Percentiles rank a stretch among this genome's conserved stretches.
Conservation (phyloP, 176 grass and related monocot species). For the Phoenix dactylifera region DNA sequence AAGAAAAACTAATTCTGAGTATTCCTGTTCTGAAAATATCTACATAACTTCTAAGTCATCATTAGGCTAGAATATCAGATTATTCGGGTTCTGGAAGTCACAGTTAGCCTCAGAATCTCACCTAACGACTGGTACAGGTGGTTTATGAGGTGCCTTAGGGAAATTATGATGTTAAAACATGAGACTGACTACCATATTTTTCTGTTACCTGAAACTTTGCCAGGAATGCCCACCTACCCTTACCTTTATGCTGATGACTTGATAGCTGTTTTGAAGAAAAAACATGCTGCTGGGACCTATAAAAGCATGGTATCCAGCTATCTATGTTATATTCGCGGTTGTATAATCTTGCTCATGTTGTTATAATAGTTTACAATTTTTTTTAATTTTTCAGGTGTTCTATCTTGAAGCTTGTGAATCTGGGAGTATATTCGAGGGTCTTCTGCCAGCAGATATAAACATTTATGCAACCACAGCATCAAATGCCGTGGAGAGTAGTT, state of each 20-base stretch:
- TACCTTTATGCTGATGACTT: conserved; percentile 91
- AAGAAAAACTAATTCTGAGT: too few species aligned
- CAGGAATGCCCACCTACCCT: conserved; percentile 95
- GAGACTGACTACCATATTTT: conserved; percentile 3
- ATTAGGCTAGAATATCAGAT: too few species aligned
- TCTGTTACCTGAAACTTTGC: conserved; percentile 7
- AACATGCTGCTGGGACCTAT: conserved; percentile 80
- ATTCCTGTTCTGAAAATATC: too few species aligned
- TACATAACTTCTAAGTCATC: too few species aligned
- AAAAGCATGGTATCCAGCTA: conserved; percentile 75
- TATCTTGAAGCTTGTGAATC: conserved; percentile 99
- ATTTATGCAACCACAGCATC: conserved; percentile 94
- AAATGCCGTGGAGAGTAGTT: conserved; percentile 89
- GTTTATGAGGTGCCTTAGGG: too few species aligned
- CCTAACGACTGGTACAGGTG: too few species aligned
- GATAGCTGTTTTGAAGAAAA: conserved; percentile 65
- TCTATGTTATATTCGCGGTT: conserved; percentile 9
- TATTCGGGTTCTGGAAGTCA: too few species aligned
- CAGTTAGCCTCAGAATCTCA: too few species aligned
- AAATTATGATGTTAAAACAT: neutral
- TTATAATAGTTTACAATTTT: conserved; percentile 11
- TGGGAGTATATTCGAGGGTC: conserved; percentile 88
- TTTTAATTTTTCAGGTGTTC: conserved; percentile 49
- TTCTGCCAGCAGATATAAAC: conserved; percentile 67
- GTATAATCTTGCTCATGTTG: conserved; percentile 10